phyloP scores from a whole-genome alignment of 139 green algal species.

The Chara braunii region DNA sequence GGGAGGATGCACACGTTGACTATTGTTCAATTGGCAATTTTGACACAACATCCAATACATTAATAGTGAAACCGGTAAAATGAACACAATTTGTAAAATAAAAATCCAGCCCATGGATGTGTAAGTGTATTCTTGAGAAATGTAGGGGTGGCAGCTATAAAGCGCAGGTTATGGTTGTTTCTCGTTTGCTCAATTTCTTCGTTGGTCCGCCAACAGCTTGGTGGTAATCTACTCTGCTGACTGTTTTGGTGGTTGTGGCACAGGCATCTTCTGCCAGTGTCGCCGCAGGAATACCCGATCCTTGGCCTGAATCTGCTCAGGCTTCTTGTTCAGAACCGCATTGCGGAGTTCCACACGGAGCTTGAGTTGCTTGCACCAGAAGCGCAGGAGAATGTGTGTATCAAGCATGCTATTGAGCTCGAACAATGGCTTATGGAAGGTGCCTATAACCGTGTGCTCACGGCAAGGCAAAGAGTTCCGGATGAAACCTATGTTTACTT shows the following conservation, averaged over 20 bases:
- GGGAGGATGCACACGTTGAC: too few species aligned
- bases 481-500: slow-evolving; percentile 55
- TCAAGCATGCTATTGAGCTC: slow-evolving; percentile 67
- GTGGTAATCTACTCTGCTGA: too few species aligned
- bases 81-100: too few species aligned
- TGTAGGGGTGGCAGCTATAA: too few species aligned
- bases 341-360: slow-evolving; percentile 95
- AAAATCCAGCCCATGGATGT: too few species aligned
- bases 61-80: too few species aligned
- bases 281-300: slow-evolving; percentile 57
- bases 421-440: slow-evolving; percentile 96
- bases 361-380: slow-evolving; percentile 74
- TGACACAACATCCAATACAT: too few species aligned
- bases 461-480: slow-evolving; percentile 16
- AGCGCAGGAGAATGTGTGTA: slow-evolving; percentile 20
- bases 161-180: too few species aligned
- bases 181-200: too few species aligned
- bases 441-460: slow-evolving; percentile 83
- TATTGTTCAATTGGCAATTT: too few species aligned
- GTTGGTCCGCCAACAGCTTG: too few species aligned
- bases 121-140: too few species aligned
- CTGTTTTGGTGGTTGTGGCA: background rate
- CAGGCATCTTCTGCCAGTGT: slow-evolving; percentile 51
- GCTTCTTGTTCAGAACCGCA: slow-evolving; percentile 88
- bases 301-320: slow-evolving; percentile 81